These are phyloP conservation scores for Hypoxylon lienhwacheense DNA, from an alignment of 495 filamentous ascomycete species.

Conservation along the genomic window DNA sequence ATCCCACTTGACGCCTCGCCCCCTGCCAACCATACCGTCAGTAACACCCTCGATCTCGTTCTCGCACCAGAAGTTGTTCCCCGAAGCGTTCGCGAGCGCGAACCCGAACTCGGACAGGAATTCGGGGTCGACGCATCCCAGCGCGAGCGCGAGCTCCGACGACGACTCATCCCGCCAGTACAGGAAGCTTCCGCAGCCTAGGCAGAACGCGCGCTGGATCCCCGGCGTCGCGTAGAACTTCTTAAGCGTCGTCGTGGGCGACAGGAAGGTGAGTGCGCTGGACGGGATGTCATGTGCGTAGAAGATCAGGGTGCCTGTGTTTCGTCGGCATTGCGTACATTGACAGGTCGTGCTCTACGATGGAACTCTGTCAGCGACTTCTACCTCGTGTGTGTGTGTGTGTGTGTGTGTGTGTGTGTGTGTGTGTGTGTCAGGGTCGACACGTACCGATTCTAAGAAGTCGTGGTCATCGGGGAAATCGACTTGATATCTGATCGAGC, in stretches of 20 bases:
- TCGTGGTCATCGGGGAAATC: constrained; percentile 43
- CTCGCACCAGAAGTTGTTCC: constrained; percentile 32
- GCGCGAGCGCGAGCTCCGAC: constrained; percentile 29
- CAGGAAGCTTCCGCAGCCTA: constrained; percentile 42
- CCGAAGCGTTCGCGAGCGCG: constrained; percentile 34
- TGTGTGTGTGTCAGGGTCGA: too few relatives aligned
- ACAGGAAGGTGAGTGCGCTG: constrained; percentile 30
- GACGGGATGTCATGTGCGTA: constrained; percentile 26
- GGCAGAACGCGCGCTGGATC: constrained; percentile 43
- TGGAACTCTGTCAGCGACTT: not conserved
- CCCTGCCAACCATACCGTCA: constrained; percentile 44
- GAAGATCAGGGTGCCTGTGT: constrained; percentile 43
- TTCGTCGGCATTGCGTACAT: constrained; percentile 46
- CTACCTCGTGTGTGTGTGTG: too few relatives aligned
- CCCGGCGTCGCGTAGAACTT: constrained; percentile 35
- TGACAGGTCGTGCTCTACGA: constrained; percentile 42
- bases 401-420: too few relatives aligned
- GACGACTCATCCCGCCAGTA: constrained; percentile 37
- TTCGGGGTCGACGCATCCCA: constrained; percentile 43
- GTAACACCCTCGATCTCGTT: constrained; percentile 48
- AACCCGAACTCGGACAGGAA: constrained; percentile 42
- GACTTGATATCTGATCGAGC: constrained; percentile 40
- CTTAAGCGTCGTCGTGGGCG: constrained; percentile 32
- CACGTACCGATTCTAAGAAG: constrained; percentile 37
- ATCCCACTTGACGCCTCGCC: constrained; percentile 43